phyloP scores from a whole-genome alignment of 331 rosid genomes.

The Rosa hybrid region DNA sequence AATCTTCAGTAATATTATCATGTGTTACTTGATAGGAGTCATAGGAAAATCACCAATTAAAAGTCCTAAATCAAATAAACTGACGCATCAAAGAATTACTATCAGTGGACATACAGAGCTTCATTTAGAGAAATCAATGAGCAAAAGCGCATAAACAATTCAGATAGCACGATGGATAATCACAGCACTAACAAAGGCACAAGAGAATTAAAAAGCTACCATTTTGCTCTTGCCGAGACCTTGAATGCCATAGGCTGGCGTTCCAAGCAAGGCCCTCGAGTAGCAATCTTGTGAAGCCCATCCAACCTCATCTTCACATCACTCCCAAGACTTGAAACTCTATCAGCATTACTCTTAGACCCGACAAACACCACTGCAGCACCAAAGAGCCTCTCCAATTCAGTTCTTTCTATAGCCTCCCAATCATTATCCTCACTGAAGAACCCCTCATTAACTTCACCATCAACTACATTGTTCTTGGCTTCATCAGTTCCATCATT shows the following conservation, averaged over 20 bases:
- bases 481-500: conserved; percentile 31
- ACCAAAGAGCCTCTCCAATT: conserved; percentile 61
- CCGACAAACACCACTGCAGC: conserved; percentile 54
- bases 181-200: background rate
- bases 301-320: conserved; percentile 53
- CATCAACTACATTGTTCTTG: conserved; percentile 11
- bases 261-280: conserved; percentile 69
- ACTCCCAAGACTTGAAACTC: conserved; percentile 35
- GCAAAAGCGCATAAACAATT: background rate
- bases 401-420: conserved; percentile 78
- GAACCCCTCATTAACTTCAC: conserved; percentile 20
- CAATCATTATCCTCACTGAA: conserved; percentile 66
- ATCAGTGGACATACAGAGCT: background rate
- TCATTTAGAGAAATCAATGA: background rate
- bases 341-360: conserved; percentile 29
- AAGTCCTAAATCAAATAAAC: background rate
- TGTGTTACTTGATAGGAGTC: background rate
- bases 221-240: conserved; percentile 72
- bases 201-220: conserved; percentile 36
- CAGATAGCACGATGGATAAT: background rate
- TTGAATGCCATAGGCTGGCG: conserved; percentile 66
- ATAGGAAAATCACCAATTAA: background rate
- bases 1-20: background rate
- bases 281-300: conserved; percentile 68
- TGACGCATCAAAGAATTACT: background rate